Evolutionary conservation across 257 asterid species (phyloP), one percentile per base, ranked within the genome.

Genomic region (Solanum appendiculatum): DNA sequence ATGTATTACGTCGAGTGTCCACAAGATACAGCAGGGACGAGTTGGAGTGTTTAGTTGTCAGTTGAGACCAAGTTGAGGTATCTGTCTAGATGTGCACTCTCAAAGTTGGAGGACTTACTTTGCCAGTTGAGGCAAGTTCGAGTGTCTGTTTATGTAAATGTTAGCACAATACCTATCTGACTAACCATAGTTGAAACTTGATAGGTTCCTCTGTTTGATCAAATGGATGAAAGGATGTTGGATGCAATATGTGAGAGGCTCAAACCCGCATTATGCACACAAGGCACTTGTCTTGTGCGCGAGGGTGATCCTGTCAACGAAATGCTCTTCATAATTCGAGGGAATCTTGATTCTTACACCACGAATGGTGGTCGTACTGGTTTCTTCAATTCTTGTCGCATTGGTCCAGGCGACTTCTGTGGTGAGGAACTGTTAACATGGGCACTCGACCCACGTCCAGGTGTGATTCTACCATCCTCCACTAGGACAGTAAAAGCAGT

Each of bases 161-260:
- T 29, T 54, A 60, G 37, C 4, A 11, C 6, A 13, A n/a, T 8
- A 51, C 34, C 23, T 66, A 0, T 66, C 81, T n/a, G 64, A 84
- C 31, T 60, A 37, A 39, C 58, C 80, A 5, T 25, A 10, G 0
- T 12, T 20, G 9, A 13, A 40, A 11, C 80, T 16, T 68, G 83
- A 86, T 89, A 96, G 99, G 99, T 96, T n/a, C 99, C 99, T 0
- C 86, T 96, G 82, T 96, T 96, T 44, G 98, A 96, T 89, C 98
- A 94, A 90, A 96, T 96, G 99, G 99, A 96, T 58, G 97, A 92
- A 86, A 86, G 96, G 85, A 96, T 94, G 99, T 21, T 96, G 77
- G 99, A 96, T 51, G 99, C 99, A 3, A 95, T 96, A 87, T 96
- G 99, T 46, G 98, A 96, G 95, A 85, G 99, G 91, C 98, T 96